Evolutionary conservation across 176 grass and related monocot genomes (phyloP), one percentile per base, ranked within the genome.

Genomic region (Metroxylon sagu): DNA sequence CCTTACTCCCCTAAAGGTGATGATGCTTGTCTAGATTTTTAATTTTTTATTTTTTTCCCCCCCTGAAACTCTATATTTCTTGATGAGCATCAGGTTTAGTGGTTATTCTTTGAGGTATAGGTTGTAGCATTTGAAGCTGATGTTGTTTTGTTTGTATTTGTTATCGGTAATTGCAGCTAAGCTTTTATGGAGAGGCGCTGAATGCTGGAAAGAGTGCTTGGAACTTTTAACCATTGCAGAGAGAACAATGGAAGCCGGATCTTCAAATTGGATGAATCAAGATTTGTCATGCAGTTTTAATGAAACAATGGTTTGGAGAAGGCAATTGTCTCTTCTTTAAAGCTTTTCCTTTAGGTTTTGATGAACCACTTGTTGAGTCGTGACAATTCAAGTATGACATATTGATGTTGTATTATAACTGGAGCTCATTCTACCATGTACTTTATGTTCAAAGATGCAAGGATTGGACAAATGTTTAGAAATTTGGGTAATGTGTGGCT

Each of bases 1-100:
- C 92, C 92, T 1, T 97, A 90, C 75, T 97, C 92, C 10, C 92
- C 92, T 8, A 97, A 91, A 88, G 92, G 87, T 88, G 16, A 12
- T 53, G 16, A 65, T 77, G 6, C 64, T 48, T 60, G 18, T 35
- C 18, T 15, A 49, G 3, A 27, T 27, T 48, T 57, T 0, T 19
- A 57, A 29, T 18, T 35, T 55, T 5, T 25, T 67, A 23, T 1
- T 23, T 23, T 23, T 23, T 23, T 23, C 1, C 1, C 1, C 21
- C 21, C 26, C 0, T 57, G 52, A 14, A 29, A 64, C 18, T 16
- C 10, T 43, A 1, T 43, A 10, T 43, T 43, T 43, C 35, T 43
- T 43, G 12, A 43, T 43, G 0, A 43, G 35, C 35, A 43, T 12
- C 0, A 14, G 1, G 35, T 2, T 2, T 43, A 10, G 5, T 3